phyloP scores from a whole-genome alignment of 169 alveolate genomes.

The Fabrea salina region DNA sequence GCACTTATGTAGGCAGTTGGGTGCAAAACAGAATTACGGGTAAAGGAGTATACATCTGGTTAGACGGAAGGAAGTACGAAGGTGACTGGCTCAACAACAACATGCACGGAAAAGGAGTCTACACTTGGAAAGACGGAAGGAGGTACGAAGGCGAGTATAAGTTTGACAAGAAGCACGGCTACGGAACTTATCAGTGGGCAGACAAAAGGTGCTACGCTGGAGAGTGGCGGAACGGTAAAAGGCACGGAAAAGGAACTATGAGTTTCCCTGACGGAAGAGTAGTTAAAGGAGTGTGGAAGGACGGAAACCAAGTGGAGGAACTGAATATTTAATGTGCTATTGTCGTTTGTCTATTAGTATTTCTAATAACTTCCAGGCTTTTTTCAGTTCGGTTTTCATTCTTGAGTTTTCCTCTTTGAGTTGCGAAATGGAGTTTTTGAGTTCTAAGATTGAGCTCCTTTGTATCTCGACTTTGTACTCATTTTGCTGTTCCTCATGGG shows the following conservation, averaged over 20 bases:
- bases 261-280: no score
- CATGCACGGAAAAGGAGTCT: slow-evolving; percentile 93
- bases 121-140: slow-evolving; percentile 91
- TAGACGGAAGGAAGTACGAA: slow-evolving; percentile 78
- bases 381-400: no score
- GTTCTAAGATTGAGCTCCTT: no score
- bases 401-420: no score
- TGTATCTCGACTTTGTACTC: no score
- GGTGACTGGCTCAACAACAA: slow-evolving; percentile 92
- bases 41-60: slow-evolving; percentile 44
- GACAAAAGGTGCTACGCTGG: slow-evolving; percentile 85
- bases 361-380: no score
- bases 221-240: slow-evolving; percentile 91
- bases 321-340: no score
- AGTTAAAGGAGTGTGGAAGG: no score
- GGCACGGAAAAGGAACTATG: slow-evolving; percentile 93
- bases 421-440: no score
- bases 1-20: slow-evolving; percentile 27
- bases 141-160: slow-evolving; percentile 83
- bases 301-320: no score
- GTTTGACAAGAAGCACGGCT: slow-evolving; percentile 71
- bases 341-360: no score
- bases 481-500: no score
- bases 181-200: slow-evolving; percentile 70
- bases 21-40: slow-evolving; percentile 43